Base-by-base conservation (phyloP, 306 rosid species). In the Sphenostylis stenocarpa region DNA sequence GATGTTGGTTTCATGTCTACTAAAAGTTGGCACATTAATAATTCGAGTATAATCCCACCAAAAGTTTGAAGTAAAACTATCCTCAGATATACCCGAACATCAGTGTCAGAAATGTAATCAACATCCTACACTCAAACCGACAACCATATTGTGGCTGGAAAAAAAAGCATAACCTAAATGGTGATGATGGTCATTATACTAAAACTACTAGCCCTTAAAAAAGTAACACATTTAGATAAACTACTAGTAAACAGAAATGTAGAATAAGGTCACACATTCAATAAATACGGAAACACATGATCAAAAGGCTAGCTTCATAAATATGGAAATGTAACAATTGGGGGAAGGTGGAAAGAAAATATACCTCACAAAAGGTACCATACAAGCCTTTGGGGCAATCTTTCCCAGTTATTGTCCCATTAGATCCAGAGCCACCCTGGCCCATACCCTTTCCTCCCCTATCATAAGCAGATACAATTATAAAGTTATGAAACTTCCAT, bases 291-390 rank as follows among this genome's bases (percentile, higher is more conserved):
- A 82, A 71, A 53, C 11, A 36, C 53, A 10, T 5, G 53, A 72
- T 10, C 36, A 24, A 16, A 39, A 60, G 51, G 66, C 56, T 67
- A 73, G 48, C 77, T 4, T 45, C 69, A 72, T 7, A 69, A 17
- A 39, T 15, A 70, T 24, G 15, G 29, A 72, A 49, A 41, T 64
- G 56, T 51, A 67, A 76, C 39, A 65, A 76, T 39, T 57, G 15
- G 6, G 39, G 52, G 10, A 23, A 60, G 16, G 24, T 12, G 20
- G 43, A 53, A 28, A 66, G 29, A 47, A 38, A 76, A 77, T 44
- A 52, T 72, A 96, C 99, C 99, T 87, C 84, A 67, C 99, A 96
- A 78, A 93, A 96, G 51, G 82, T 93, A 80, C 99, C 99, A 20
- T 83, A 96, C 14, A 96, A 93, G 60, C 98, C 98, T 80, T 80